These are phyloP conservation scores for Debaryomyces psychrophilus DNA, from an alignment of 1,139 yeast species.

Conservation along the genomic window DNA sequence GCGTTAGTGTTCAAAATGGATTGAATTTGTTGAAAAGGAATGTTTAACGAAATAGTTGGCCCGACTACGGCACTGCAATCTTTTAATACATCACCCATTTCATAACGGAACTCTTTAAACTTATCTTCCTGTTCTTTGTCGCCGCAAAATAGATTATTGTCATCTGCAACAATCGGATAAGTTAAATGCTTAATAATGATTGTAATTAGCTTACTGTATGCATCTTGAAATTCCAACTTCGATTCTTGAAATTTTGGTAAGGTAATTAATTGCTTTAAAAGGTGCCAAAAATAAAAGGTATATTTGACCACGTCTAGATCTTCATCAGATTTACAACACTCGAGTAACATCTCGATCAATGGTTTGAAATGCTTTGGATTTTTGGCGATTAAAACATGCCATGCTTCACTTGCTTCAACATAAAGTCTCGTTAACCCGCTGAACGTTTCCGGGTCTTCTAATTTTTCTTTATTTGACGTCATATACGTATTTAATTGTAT, in stretches of 20 bases:
- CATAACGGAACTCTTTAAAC: slow-evolving; percentile 91
- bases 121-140: slow-evolving; percentile 87
- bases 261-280: slow-evolving; percentile 71
- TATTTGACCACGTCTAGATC: slow-evolving; percentile 89
- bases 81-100: slow-evolving; percentile 94
- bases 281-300: slow-evolving; percentile 92
- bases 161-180: slow-evolving; percentile 63
- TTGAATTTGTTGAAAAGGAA: slow-evolving; percentile 61
- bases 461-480: slow-evolving; percentile 29
- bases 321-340: slow-evolving; percentile 62
- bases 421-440: slow-evolving; percentile 76
- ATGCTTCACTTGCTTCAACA: slow-evolving; percentile 93
- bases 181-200: slow-evolving; percentile 73
- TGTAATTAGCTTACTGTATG: slow-evolving; percentile 65
- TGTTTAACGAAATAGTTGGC: slow-evolving; percentile 62
- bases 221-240: slow-evolving; percentile 56
- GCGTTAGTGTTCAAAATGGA: slow-evolving; percentile 35
- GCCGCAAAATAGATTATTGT: slow-evolving; percentile 51
- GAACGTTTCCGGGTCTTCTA: slow-evolving; percentile 71
- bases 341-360: slow-evolving; percentile 73
- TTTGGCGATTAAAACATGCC: slow-evolving; percentile 87
- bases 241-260: slow-evolving; percentile 67
- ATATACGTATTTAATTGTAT: slow-evolving; percentile 60
- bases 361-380: slow-evolving; percentile 72
- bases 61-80: slow-evolving; percentile 94